These are phyloP conservation scores for Cercospora zeae-maydis DNA, from an alignment of 2,329 filamentous ascomycete genomes.

Conservation along the genomic window DNA sequence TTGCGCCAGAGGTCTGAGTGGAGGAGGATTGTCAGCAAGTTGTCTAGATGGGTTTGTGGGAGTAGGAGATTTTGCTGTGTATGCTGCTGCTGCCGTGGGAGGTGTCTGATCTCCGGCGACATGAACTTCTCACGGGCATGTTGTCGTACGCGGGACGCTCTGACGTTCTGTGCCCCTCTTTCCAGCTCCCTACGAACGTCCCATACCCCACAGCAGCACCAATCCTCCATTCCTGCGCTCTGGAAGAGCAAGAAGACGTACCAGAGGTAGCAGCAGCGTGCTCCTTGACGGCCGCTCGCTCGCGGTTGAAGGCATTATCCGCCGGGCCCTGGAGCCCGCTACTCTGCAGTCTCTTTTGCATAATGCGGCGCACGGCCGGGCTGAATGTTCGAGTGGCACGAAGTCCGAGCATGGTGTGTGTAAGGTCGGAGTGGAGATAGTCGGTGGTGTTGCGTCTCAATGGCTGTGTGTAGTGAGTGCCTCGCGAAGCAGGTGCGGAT, in stretches of 20 bases:
- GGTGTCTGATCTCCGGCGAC: background rate
- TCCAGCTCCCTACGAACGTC: background rate
- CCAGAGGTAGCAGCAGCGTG: slow-evolving; percentile 82
- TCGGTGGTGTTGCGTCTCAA: background rate
- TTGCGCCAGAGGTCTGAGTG: slow-evolving; percentile 83
- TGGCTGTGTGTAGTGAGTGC: slow-evolving; percentile 2
- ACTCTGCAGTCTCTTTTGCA: slow-evolving; percentile 24
- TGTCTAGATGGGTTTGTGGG: background rate
- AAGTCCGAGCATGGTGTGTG: slow-evolving; percentile 29
- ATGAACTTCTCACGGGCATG: background rate
- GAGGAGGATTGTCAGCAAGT: background rate
- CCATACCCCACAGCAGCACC: background rate
- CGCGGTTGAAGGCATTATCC: slow-evolving; percentile 91
- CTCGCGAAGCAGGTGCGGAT: slow-evolving; percentile 6
- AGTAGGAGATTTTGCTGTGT: background rate
- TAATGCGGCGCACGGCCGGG: slow-evolving; percentile 31
- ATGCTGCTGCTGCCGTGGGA: background rate
- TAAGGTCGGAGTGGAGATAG: slow-evolving; percentile 6
- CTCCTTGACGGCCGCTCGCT: slow-evolving; percentile 84
- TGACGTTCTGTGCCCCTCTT: background rate
- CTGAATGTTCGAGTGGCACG: slow-evolving; percentile 27
- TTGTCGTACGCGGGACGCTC: background rate
- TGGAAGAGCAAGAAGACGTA: slow-evolving; percentile 47
- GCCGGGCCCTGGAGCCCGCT: slow-evolving; percentile 52
- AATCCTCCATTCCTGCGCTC: background rate